A percentile compares a stretch with the other conserved stretches of the same genome.
Conservation (phyloP, 2,329 filamentous ascomycete genomes). For the Penicillium frequentans region DNA sequence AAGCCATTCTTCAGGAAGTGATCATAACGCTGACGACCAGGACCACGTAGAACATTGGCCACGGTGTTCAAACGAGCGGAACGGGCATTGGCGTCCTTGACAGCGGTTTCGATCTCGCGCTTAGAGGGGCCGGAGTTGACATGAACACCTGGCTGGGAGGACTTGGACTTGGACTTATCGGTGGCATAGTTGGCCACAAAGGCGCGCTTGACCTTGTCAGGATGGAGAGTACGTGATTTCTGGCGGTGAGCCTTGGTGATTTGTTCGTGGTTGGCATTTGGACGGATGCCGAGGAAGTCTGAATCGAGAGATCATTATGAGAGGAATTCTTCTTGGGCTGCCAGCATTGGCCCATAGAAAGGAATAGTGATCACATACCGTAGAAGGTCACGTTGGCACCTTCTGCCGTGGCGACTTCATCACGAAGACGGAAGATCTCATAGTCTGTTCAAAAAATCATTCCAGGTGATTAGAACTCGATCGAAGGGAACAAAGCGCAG, state of each 20-base stretch:
- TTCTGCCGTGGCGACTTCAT: slow-evolving; percentile 77
- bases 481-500: background rate
- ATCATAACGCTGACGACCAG: slow-evolving; percentile 83
- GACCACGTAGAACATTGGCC: slow-evolving; percentile 78
- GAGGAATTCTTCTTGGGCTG: background rate
- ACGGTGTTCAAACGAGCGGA: slow-evolving; percentile 84
- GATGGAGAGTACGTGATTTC: slow-evolving; percentile 78
- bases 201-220: slow-evolving; percentile 90
- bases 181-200: slow-evolving; percentile 70
- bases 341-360: background rate
- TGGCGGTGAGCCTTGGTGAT: slow-evolving; percentile 94
- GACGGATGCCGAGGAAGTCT: slow-evolving; percentile 78
- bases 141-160: slow-evolving; percentile 61
- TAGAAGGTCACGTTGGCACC: slow-evolving; percentile 86
- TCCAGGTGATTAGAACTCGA: background rate
- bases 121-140: slow-evolving; percentile 71
- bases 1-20: slow-evolving; percentile 93
- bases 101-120: slow-evolving; percentile 71
- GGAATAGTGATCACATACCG: slow-evolving; percentile 41
- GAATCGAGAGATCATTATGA: background rate
- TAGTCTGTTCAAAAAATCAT: slow-evolving; percentile 64
- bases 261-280: slow-evolving; percentile 76
- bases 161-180: slow-evolving; percentile 50
- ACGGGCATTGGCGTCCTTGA: slow-evolving; percentile 78
- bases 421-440: slow-evolving; percentile 93